These are phyloP conservation scores for Penicillium cosmopolitanum DNA, from an alignment of 495 filamentous ascomycete genomes.

Conservation along the genomic window DNA sequence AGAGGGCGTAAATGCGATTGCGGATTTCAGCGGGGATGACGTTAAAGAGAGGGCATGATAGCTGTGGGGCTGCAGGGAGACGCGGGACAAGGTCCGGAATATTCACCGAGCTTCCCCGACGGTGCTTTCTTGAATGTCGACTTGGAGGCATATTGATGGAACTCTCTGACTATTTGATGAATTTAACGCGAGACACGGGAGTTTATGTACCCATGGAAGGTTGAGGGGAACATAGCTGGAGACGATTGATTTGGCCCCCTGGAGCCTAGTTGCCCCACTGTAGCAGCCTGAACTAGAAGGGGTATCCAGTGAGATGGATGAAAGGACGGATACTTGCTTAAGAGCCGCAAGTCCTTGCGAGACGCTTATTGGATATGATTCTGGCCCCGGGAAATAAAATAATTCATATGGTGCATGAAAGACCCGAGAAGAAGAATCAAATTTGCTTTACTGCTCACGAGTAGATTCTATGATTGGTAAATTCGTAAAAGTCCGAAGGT, in stretches of 20 bases:
- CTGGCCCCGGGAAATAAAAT: too few relatives aligned
- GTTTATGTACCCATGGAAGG: not conserved
- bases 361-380: too few relatives aligned
- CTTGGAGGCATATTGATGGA: not conserved
- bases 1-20: conserved; percentile 17
- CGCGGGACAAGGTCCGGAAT: conserved; percentile 11
- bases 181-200: not conserved
- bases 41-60: conserved; percentile 13
- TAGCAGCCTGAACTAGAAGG: not conserved
- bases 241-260: not conserved
- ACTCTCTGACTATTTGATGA: not conserved
- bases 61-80: conserved; percentile 11
- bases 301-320: too few relatives aligned
- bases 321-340: too few relatives aligned
- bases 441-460: too few relatives aligned
- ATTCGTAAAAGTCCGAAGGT: too few relatives aligned
- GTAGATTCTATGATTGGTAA: too few relatives aligned
- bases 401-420: too few relatives aligned
- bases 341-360: too few relatives aligned
- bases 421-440: too few relatives aligned
- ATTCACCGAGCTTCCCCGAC: not conserved
- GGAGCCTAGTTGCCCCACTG: not conserved
- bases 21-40: conserved; percentile 19
- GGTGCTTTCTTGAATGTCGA: not conserved
- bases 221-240: too few relatives aligned